Conservation (phyloP, 768 basidiomycete genomes). For the Tricholomella constricta region DNA sequence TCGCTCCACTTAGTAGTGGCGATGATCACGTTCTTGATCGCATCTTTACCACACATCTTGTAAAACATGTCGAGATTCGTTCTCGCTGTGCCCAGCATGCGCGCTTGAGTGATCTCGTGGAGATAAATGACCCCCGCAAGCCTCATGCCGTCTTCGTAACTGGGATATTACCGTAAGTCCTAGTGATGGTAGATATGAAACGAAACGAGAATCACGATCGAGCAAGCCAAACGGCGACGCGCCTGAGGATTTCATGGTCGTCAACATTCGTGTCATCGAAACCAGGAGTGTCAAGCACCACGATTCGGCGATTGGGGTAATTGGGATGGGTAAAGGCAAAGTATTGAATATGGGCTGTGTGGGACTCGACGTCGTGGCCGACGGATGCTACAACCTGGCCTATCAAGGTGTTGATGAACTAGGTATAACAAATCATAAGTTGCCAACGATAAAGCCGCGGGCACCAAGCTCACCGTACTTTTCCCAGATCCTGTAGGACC, state of each 20-base stretch:
- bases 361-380: constrained; percentile 21
- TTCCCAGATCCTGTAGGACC: constrained; percentile 24
- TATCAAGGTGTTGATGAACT: constrained; percentile 29
- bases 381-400: constrained; percentile 18
- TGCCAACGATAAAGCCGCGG: not conserved
- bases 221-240: constrained; percentile 24
- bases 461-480: constrained; percentile 15
- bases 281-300: constrained; percentile 26
- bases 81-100: constrained; percentile 43
- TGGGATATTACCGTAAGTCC: constrained; percentile 1
- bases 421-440: not conserved
- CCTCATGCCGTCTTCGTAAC: constrained; percentile 26
- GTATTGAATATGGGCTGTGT: constrained; percentile 21
- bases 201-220: constrained; percentile 12
- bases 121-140: constrained; percentile 33
- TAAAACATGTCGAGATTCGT: constrained; percentile 52
- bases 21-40: constrained; percentile 48
- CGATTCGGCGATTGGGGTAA: constrained; percentile 17
- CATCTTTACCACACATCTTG: constrained; percentile 46
- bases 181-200: not conserved
- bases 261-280: constrained; percentile 24
- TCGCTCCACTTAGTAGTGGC: constrained; percentile 52
- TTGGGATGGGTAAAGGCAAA: constrained; percentile 19
- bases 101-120: constrained; percentile 35
- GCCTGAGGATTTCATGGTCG: constrained; percentile 22